Evolutionary conservation across 345 rosid genomes (phyloP).

Genomic region (Aegle marmelos): DNA sequence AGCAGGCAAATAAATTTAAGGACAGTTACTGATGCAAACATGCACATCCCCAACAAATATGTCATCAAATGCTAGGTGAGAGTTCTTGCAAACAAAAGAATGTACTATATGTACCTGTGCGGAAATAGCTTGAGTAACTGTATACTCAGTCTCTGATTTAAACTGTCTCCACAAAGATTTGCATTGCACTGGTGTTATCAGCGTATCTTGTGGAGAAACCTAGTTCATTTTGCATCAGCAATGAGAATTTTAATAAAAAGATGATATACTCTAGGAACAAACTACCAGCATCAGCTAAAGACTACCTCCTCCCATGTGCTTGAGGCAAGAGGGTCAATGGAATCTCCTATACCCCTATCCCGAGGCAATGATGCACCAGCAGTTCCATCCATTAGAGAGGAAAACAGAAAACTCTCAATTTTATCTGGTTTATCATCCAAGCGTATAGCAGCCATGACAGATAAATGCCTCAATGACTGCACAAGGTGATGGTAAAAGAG

Average conservation of each 20-base stretch:
- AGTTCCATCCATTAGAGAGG: conserved; percentile 57
- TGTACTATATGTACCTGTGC: conserved; percentile 48
- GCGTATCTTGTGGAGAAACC: conserved; percentile 52
- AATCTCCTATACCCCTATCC: conserved; percentile 38
- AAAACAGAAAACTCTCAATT: conserved; percentile 45
- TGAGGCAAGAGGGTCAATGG: conserved; percentile 59
- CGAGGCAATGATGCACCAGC: conserved; percentile 40
- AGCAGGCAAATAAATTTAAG: background rate
- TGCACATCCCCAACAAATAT: background rate
- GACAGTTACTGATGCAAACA: background rate
- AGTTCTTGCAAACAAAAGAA: background rate
- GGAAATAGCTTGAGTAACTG: conserved; percentile 70
- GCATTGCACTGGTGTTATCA: conserved; percentile 74
- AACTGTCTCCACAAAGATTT: conserved; percentile 87
- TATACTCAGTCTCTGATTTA: conserved; percentile 65
- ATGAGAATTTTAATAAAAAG: background rate
- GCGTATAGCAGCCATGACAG: conserved; percentile 64
- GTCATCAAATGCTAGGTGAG: background rate
- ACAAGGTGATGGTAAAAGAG: conserved; percentile 18
- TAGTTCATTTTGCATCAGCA: conserved; percentile 1
- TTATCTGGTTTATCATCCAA: conserved; percentile 68
- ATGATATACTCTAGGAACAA: background rate
- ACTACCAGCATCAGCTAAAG: background rate
- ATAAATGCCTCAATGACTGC: conserved; percentile 58
- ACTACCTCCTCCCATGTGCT: conserved; percentile 74